Evolutionary conservation across 495 filamentous ascomycete genomes (phyloP).

Genomic region (Stereocaulon alpinum): DNA sequence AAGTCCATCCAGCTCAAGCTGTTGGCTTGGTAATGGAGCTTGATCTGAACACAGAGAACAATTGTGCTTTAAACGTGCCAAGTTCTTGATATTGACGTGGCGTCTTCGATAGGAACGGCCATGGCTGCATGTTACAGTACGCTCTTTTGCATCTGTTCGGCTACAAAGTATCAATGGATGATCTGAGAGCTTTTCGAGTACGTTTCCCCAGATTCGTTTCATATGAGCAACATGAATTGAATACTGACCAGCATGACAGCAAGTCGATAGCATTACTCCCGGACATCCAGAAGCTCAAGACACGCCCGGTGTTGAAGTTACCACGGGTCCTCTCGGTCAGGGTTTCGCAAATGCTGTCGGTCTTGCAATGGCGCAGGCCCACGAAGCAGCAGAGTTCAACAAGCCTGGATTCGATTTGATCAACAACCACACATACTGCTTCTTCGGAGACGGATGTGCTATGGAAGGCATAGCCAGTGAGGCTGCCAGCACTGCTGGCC

Average conservation of each 20-base stretch:
- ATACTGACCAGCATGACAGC: constrained; percentile 32
- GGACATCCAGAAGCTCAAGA: constrained; percentile 96
- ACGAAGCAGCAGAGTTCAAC: constrained; percentile 87
- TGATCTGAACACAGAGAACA: neutral
- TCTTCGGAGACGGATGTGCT: constrained; percentile 97
- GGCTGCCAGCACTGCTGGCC: constrained; percentile 84
- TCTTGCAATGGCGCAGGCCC: constrained; percentile 90
- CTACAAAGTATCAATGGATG: constrained; percentile 74
- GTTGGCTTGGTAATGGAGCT: neutral
- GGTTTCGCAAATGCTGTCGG: constrained; percentile 92
- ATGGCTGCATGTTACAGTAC: constrained; percentile 99
- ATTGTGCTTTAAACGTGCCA: neutral
- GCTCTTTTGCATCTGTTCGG: constrained; percentile 94
- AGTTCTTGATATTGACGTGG: neutral
- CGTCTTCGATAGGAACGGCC: constrained; percentile 63
- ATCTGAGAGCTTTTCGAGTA: constrained; percentile 93
- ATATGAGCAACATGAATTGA: neutral
- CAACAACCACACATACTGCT: constrained; percentile 92
- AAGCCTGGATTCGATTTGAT: constrained; percentile 86
- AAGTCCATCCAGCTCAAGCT: neutral
- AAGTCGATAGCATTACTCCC: constrained; percentile 85
- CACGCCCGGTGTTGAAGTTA: constrained; percentile 94
- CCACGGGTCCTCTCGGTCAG: constrained; percentile 92
- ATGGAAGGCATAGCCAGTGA: constrained; percentile 97
- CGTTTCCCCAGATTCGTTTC: constrained; percentile 27